phyloP scores from a whole-genome alignment of 208 protist species.

The Trichomonas gallinae region DNA sequence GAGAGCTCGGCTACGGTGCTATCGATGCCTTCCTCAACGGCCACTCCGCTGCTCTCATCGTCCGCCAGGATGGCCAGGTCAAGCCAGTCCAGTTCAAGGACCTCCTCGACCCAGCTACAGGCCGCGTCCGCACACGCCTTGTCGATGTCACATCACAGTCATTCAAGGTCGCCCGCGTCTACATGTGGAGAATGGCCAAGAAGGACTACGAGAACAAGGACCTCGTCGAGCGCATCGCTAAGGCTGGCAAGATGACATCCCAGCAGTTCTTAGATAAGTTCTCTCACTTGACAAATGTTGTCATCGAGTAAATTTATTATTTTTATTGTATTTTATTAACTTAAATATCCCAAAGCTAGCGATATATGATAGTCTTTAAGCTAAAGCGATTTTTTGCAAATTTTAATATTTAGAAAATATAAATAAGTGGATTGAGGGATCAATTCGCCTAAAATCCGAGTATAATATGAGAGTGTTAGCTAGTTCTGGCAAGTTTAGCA shows the following conservation, averaged over 20 bases:
- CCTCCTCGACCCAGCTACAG: neutral
- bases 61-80: neutral
- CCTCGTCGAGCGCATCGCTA: neutral
- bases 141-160: conserved; percentile 23
- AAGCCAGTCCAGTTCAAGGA: conserved; percentile 10
- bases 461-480: too few relatives aligned
- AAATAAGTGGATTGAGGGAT: too few relatives aligned
- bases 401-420: too few relatives aligned
- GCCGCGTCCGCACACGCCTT: neutral
- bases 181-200: conserved; percentile 24
- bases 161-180: conserved; percentile 29
- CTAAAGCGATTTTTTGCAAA: too few relatives aligned
- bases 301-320: neutral
- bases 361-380: too few relatives aligned
- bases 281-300: neutral
- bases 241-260: neutral
- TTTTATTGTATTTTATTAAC: neutral
- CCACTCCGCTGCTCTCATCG: neutral
- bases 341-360: neutral
- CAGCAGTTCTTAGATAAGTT: neutral
- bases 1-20: conserved; percentile 29
- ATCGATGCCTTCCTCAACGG: neutral
- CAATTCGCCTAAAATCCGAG: too few relatives aligned
- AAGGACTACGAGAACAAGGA: conserved; percentile 25
- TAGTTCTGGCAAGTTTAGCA: too few relatives aligned